Evolutionary conservation across 2,329 filamentous ascomycete species (phyloP), one percentile per base, ranked within the genome.

Genomic region (Arthroderma sp.): DNA sequence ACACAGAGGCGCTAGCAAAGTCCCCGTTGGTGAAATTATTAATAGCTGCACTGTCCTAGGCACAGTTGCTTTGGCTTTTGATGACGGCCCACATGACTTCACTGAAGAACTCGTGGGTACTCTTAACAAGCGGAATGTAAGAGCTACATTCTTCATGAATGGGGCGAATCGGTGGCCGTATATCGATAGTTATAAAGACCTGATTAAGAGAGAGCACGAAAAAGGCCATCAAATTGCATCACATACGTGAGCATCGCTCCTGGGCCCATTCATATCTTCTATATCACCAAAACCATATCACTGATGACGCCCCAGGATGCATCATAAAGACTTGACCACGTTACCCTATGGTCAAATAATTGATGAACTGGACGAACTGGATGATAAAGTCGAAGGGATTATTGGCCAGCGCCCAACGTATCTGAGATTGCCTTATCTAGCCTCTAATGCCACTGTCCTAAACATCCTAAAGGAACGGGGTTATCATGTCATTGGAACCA

Each of bases 111-210:
- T 94, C 47, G 66, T 87, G 45, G 65, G 76, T 38, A 65, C 85
- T 0, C 70, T 94, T 10, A 66, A 70, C 40, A 68, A 69, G 29
- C 72, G 84, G 56, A 70, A 73, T 46, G 85, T 81, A 10, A 76
- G 71, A 29, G 87, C 86, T 0, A 94, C 87, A 0, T 89, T 94
- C 61, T 94, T 94, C 61, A 73, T 91, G 30, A 94, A 94, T 53
- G 87, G 87, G 6, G 30, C 34, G 38, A 44, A 44, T 9, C 42
- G 42, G 22, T 27, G 37, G 11, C 7, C 29, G 5, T 38, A 43
- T 38, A 65, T 64, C 11, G 46, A 55, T 7, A 47, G 51, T 6
- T 46, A 57, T 15, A 47, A 54, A 4, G 59, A 61, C 3, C 46
- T 62, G 8, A 49, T 60, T 3, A 51, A 52, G 36, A 55, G 62